Evolutionary conservation across 2,329 filamentous ascomycete species (phyloP), one percentile per base, ranked within the genome.

Genomic region (Cercospora sesami): DNA sequence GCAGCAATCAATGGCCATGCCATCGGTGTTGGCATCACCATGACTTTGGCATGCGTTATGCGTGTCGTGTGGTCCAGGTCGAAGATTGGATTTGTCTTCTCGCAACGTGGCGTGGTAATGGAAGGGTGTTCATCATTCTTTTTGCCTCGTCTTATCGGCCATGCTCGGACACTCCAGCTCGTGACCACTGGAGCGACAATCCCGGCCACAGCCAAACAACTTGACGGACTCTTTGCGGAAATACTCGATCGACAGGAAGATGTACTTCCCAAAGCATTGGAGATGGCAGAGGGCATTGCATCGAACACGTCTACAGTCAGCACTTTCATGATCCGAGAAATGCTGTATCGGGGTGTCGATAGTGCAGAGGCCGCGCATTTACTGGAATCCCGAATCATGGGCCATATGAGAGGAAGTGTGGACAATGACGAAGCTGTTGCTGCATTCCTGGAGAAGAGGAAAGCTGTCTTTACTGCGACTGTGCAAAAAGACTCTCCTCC

Each of bases 11-110:
- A 72, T 30, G 71, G 71, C 18, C 71, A 72, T n/a, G 71, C 69
- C 12, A 42, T 72, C 4, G 71, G 71, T 12, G 69, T 72, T 12
- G 71, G 71, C 12, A 72, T 72, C 31, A 72, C 71, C 9, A 72
- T 72, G 71, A 72, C 71, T 5, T 36, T 72, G 10, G 64, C 71
- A 31, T 65, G 64, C 23, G 66, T 68, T 1, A 68, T 72, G 63
- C 69, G 71, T 4, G 26, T 71, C 18, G 71, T 67, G 21, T 72
- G 69, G 69, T 71, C 69, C 4, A 65, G 59, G 23, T 69, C 71
- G 51, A 72, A 72, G 55, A 68, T 72, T 36, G 71, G 71, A 5
- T 72, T 72, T 51, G 71, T 72, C 55, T 72, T 72, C 67, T 68
- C 67, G 16, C 69, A 71, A 42, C 69, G 71, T 16, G 71, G 69